Conservation (phyloP, 148 eudicot species). For the Rhododendron griersonianum region DNA sequence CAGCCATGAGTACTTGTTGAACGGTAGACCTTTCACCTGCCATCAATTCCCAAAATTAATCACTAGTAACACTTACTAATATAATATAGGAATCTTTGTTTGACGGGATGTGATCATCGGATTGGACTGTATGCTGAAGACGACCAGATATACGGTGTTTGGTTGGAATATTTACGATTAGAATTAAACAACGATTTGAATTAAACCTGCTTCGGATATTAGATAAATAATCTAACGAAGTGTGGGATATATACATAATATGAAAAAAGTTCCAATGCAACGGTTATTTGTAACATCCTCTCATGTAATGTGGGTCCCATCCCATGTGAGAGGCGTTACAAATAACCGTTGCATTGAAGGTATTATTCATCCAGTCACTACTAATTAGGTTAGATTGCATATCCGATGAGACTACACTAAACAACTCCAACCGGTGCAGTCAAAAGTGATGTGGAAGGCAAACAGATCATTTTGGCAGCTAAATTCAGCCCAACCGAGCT, state of each 20-base stretch:
- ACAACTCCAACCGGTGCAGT: too few relatives aligned
- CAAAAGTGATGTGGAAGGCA: too few relatives aligned
- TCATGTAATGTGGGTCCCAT: too few relatives aligned
- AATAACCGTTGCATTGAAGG: too few relatives aligned
- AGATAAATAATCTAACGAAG: neutral
- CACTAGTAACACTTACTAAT: neutral
- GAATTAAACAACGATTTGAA: neutral
- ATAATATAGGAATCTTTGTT: neutral
- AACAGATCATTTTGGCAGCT: too few relatives aligned
- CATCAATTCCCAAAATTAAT: neutral
- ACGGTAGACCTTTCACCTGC: conserved; percentile 73
- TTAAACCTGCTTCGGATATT: neutral
- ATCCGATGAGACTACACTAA: neutral
- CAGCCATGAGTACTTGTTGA: conserved; percentile 78
- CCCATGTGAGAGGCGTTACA: too few relatives aligned
- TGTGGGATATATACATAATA: neutral
- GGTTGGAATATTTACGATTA: neutral
- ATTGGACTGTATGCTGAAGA: neutral
- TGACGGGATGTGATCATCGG: neutral
- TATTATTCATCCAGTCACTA: neutral
- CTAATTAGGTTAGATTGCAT: neutral
- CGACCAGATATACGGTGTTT: neutral
- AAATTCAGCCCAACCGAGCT: too few relatives aligned
- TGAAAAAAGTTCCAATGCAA: too few relatives aligned
- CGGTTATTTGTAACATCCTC: too few relatives aligned